Base-by-base conservation (phyloP, 371 early-diverging fungal species). In the Syncephalis fuscata region DNA sequence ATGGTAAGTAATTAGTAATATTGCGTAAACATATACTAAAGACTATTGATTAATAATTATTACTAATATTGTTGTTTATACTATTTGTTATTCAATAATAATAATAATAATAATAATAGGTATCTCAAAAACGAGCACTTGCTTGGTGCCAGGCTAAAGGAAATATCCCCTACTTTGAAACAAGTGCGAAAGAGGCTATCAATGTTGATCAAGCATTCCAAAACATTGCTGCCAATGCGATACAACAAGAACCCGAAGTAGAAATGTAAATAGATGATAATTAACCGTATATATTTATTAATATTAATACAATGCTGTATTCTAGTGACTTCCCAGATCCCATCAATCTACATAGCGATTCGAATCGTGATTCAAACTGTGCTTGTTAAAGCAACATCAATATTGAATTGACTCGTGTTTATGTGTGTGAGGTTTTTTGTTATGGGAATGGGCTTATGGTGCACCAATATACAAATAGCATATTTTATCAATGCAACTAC, bases 121-220 rank as follows among this genome's bases (percentile, higher is more conserved):
- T 91, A 9, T 82, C 90, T 47, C 82, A 83, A 68, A 93, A 93
- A 67, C 78, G 92, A 40, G 93, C 94, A 23, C 78, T 84, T 80
- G 74, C 85, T 50, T 94, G 94, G 87, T 94, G 95, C 56, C 85
- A 86, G 60, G 76, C 89, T 46, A 93, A 92, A 68, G 93, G 92
- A 44, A 84, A 82, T 61, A 84, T 92, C 52, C 93, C 92, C 72
- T 83, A 91, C 73, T 97, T 93, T 73, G 92, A 93, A 65, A 93
- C 95, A 17, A 80, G 81, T 53, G 98, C 98, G 21, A 94, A 93
- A 68, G 92, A 91, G 62, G 90, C 87, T 44, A 90, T 88, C 67
- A 93, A 97, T 51, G 93, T 97, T 22, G 98, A 97, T 50, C 74
- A 79, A 49, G 95, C 95, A 25, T 97, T 97, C 75, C 84, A 84